Evolutionary conservation across 2,329 filamentous ascomycete genomes (phyloP).

Genomic region (Xylariaceae sp.): DNA sequence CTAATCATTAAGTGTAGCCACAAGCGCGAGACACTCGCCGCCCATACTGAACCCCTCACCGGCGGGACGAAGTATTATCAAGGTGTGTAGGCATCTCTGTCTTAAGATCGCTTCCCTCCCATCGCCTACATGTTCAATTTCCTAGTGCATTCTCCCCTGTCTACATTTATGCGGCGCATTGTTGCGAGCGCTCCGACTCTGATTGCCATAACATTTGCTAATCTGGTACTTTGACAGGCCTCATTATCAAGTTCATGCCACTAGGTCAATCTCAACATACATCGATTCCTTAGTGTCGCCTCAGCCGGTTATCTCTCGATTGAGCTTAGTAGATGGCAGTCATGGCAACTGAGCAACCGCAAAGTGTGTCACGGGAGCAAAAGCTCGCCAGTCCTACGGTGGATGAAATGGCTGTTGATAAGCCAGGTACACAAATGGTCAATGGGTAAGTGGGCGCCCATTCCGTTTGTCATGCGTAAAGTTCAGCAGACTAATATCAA

Average conservation of each 20-base stretch:
- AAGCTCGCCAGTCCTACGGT: conserved; percentile 22
- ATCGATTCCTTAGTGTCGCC: not conserved
- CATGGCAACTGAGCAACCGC: conserved; percentile 39
- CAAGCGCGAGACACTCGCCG: not conserved
- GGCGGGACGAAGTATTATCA: not conserved
- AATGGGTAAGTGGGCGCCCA: conserved; percentile 59
- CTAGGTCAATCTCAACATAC: not conserved
- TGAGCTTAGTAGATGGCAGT: conserved; percentile 30
- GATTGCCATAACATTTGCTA: not conserved
- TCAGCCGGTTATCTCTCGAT: not conserved
- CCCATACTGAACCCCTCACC: not conserved
- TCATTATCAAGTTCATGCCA: conserved; percentile 4
- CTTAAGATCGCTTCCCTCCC: not conserved
- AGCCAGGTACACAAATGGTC: conserved; percentile 41
- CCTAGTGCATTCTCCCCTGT: not conserved
- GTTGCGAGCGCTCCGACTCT: not conserved
- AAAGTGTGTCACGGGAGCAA: conserved; percentile 28
- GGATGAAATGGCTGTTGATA: conserved; percentile 52
- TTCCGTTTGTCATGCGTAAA: not conserved
- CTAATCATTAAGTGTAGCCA: conserved; percentile 6
- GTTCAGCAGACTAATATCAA: conserved; percentile 3
- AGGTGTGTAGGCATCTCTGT: not conserved
- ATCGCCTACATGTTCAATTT: not conserved
- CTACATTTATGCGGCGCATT: not conserved
- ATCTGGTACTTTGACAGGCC: not conserved